Evolutionary conservation across 176 grass and related monocot species (phyloP).

Genomic region (Zea luxurians): DNA sequence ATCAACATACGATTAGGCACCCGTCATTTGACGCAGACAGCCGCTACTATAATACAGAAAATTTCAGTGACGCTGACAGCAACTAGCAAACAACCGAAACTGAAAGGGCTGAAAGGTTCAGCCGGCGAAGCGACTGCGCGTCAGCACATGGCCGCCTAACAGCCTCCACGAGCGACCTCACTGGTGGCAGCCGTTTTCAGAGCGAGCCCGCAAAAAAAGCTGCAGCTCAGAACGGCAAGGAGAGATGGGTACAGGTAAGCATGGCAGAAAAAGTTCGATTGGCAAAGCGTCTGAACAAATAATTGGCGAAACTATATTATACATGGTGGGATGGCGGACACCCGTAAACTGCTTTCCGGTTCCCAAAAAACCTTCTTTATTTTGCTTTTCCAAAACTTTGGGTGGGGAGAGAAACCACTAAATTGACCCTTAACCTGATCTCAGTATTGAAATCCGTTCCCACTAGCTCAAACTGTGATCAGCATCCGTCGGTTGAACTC

Average conservation of each 20-base stretch:
- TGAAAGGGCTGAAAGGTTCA: conserved; percentile 27
- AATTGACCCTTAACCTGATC: not conserved
- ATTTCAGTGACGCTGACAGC: conserved; percentile 16
- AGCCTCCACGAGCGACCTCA: conserved; percentile 17
- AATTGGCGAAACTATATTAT: conserved; percentile 42
- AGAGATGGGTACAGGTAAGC: not conserved
- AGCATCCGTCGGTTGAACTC: too few species aligned
- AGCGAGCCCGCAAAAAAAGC: conserved; percentile 14
- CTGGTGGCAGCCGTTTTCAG: not conserved
- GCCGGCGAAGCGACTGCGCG: conserved; percentile 25
- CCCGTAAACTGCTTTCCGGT: conserved; percentile 16
- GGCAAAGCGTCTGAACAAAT: conserved; percentile 39
- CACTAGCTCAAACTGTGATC: not conserved
- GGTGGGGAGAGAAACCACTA: too few species aligned
- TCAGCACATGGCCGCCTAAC: conserved; percentile 38
- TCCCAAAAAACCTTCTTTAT: conserved; percentile 29
- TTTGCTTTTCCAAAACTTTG: not conserved
- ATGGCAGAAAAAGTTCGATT: not conserved
- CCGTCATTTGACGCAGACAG: conserved; percentile 36
- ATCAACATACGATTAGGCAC: conserved; percentile 17
- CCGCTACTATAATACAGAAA: conserved; percentile 8
- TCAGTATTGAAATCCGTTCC: not conserved
- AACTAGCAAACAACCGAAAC: conserved; percentile 37
- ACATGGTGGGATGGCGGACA: conserved; percentile 26
- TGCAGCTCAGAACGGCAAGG: conserved; percentile 23